These are phyloP conservation scores for Syncephalastrum contaminatum DNA, from an alignment of 371 early-diverging fungal species.

Conservation along the genomic window DNA sequence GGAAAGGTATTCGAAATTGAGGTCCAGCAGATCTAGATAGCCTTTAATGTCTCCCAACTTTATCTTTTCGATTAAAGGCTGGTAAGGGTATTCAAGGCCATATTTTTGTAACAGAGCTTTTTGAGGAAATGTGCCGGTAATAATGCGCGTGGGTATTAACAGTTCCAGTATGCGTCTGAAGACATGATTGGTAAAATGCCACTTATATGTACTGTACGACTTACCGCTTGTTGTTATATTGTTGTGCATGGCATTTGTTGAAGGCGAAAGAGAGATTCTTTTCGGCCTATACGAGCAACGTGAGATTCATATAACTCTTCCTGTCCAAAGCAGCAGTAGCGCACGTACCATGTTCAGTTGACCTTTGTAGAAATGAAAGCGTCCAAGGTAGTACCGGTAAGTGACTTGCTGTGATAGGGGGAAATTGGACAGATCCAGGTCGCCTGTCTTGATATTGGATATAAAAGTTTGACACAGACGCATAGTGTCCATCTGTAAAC, in stretches of 20 bases:
- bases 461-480: constrained; percentile 55
- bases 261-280: constrained; percentile 50
- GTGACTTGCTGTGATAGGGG: constrained; percentile 59
- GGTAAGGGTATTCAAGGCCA: constrained; percentile 25
- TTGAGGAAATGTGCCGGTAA: constrained; percentile 46
- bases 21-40: constrained; percentile 29
- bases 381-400: constrained; percentile 55
- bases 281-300: constrained; percentile 31
- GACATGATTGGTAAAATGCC: neutral
- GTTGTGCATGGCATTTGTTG: constrained; percentile 27
- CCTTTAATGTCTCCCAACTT: constrained; percentile 33
- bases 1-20: constrained; percentile 30
- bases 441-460: constrained; percentile 46
- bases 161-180: constrained; percentile 44
- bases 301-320: no score
- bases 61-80: constrained; percentile 15
- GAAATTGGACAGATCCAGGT: constrained; percentile 34
- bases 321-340: neutral
- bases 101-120: constrained; percentile 33
- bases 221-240: constrained; percentile 37
- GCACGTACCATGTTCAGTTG: constrained; percentile 30
- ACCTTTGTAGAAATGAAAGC: constrained; percentile 49
- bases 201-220: constrained; percentile 10
- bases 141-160: constrained; percentile 52
- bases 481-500: constrained; percentile 23